Evolutionary conservation across 2,329 filamentous ascomycete species (phyloP).

Genomic region (Phialocephala subalpina): DNA sequence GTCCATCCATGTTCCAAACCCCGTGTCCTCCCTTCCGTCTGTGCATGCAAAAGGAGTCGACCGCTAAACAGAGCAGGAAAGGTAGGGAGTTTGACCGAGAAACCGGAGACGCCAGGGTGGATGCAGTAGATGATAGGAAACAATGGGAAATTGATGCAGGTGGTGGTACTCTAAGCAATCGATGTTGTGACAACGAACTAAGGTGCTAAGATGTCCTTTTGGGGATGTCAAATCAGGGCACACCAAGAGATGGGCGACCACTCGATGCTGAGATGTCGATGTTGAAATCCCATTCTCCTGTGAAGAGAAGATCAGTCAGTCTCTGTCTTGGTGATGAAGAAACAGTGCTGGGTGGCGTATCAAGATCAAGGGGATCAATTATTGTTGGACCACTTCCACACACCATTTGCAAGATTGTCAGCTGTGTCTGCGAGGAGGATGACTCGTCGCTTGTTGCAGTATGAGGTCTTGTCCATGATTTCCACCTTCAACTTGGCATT

Average conservation of each 20-base stretch:
- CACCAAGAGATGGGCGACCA: conserved; percentile 16
- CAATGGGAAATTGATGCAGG: not conserved
- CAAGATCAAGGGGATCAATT: conserved; percentile 36
- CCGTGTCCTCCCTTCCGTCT: not conserved
- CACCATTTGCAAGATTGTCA: conserved; percentile 88
- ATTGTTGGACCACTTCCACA: conserved; percentile 47
- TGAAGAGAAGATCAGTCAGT: conserved; percentile 30
- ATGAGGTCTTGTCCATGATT: conserved; percentile 98
- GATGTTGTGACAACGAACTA: conserved; percentile 6
- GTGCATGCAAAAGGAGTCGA: conserved; percentile 10
- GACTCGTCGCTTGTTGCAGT: conserved; percentile 91
- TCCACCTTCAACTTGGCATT: conserved; percentile 93
- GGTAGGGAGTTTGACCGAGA: not conserved
- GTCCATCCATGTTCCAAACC: conserved; percentile 1
- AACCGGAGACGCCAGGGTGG: conserved; percentile 8
- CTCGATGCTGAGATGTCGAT: conserved; percentile 17
- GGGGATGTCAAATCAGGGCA: not conserved
- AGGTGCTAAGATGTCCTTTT: not conserved
- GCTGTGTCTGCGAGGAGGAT: conserved; percentile 93
- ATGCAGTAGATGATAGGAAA: conserved; percentile 9
- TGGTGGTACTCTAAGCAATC: conserved; percentile 7
- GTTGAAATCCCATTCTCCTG: conserved; percentile 36
- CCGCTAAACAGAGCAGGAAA: conserved; percentile 8
- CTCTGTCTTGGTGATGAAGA: conserved; percentile 15
- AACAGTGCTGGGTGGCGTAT: conserved; percentile 16